Conservation (phyloP, 2,329 filamentous ascomycete genomes). For the Aspergillus candidus region DNA sequence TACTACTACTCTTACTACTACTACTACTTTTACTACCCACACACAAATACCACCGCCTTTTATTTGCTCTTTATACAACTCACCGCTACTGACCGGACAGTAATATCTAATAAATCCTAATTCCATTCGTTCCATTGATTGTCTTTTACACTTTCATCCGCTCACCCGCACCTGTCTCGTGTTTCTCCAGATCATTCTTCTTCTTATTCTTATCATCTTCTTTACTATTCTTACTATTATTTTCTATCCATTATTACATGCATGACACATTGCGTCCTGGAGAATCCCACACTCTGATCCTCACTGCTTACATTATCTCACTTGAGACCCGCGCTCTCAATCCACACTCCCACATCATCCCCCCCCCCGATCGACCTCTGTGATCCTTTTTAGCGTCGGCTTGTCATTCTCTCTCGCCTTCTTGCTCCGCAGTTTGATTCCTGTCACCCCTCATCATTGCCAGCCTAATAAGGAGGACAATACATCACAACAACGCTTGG, state of each 20-base stretch:
- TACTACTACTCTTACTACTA: too few relatives aligned
- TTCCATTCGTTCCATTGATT: too few relatives aligned
- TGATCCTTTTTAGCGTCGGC: conserved; percentile 21
- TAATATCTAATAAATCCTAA: too few relatives aligned
- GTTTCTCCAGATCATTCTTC: too few relatives aligned
- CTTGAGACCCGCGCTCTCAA: conserved; percentile 17
- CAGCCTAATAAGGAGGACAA: conserved; percentile 5
- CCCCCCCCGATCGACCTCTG: conserved; percentile 18
- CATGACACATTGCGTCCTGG: conserved; percentile 2
- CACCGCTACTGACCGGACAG: too few relatives aligned
- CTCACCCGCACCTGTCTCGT: too few relatives aligned
- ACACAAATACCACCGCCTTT: too few relatives aligned
- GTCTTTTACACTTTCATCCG: too few relatives aligned
- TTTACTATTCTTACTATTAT: conserved; percentile 3
- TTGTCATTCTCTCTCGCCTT: conserved; percentile 20
- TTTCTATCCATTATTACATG: conserved; percentile 5
- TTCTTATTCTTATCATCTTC: background rate
- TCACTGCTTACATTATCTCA: conserved; percentile 21
- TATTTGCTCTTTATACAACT: too few relatives aligned
- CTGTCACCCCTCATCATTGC: conserved; percentile 19
- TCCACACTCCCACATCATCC: conserved; percentile 21
- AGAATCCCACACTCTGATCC: conserved; percentile 3
- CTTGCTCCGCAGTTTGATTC: conserved; percentile 20
- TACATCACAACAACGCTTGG: conserved; percentile 3
- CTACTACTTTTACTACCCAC: too few relatives aligned